Evolutionary conservation across 2,329 filamentous ascomycete genomes (phyloP).

Genomic region (Fusarium sp.): DNA sequence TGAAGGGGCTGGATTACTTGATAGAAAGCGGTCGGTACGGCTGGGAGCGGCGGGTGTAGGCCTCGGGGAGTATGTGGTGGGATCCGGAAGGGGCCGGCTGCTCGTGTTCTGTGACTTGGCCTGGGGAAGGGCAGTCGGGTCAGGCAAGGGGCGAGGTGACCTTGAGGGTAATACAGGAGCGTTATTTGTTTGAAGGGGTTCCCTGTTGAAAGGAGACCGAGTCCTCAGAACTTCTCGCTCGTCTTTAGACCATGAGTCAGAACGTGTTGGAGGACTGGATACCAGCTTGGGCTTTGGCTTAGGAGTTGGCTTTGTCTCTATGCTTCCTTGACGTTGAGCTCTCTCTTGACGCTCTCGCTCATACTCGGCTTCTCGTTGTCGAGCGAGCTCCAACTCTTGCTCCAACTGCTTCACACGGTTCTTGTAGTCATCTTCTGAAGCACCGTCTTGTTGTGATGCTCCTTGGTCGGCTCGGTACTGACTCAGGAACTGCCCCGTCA

Average conservation of each 20-base stretch:
- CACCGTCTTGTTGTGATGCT: constrained; percentile 39
- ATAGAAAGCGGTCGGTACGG: constrained; percentile 68
- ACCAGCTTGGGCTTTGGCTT: constrained; percentile 48
- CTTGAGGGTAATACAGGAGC: constrained; percentile 38
- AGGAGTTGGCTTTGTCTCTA: constrained; percentile 35
- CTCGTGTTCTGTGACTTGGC: constrained; percentile 17
- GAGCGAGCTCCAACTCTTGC: constrained; percentile 70
- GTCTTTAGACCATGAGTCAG: constrained; percentile 71
- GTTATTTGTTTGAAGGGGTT: constrained; percentile 42
- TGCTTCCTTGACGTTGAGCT: constrained; percentile 44
- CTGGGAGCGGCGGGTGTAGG: constrained; percentile 45
- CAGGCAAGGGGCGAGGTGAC: constrained; percentile 63
- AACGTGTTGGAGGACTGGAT: constrained; percentile 52
- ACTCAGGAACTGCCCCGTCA: constrained; percentile 86
- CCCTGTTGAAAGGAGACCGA: constrained; percentile 56
- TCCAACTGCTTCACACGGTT: constrained; percentile 84
- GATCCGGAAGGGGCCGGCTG: constrained; percentile 37
- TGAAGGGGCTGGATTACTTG: constrained; percentile 62
- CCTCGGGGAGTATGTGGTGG: constrained; percentile 29
- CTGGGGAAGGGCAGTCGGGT: constrained; percentile 50
- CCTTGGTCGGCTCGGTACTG: constrained; percentile 81
- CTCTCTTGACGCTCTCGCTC: constrained; percentile 66
- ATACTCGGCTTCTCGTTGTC: constrained; percentile 71
- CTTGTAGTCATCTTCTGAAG: constrained; percentile 61
- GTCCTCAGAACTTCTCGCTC: constrained; percentile 72